phyloP scores from a whole-genome alignment of 2,329 filamentous ascomycete species.

The Xylaria arbuscula region DNA sequence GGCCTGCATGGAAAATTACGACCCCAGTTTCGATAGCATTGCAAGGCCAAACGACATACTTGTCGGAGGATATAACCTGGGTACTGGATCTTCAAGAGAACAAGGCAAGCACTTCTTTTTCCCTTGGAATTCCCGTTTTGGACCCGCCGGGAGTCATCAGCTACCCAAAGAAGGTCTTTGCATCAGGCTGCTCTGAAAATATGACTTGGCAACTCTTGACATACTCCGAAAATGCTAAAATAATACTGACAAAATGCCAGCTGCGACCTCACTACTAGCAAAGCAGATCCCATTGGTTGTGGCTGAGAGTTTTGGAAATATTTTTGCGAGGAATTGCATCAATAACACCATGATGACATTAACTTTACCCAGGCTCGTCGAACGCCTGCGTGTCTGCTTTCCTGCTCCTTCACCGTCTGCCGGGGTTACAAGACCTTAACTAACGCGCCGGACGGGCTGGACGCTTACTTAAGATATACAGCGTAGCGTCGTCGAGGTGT shows the following conservation, averaged over 20 bases:
- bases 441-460: slow-evolving; percentile 78
- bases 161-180: no score
- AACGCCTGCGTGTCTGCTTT: slow-evolving; percentile 65
- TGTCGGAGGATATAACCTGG: not conserved
- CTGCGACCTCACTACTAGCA: slow-evolving; percentile 86
- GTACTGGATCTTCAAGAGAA: no score
- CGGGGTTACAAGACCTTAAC: slow-evolving; percentile 59
- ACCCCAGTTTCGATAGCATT: slow-evolving; percentile 55
- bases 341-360: slow-evolving; percentile 81
- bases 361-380: slow-evolving; percentile 76
- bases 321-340: slow-evolving; percentile 56
- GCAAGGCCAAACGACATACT: slow-evolving; percentile 8
- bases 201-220: no score
- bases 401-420: no score
- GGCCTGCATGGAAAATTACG: slow-evolving; percentile 96
- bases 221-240: no score
- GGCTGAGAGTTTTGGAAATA: slow-evolving; percentile 50
- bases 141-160: no score
- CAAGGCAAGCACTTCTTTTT: no score
- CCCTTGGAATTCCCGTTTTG: no score
- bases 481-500: slow-evolving; percentile 6
- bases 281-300: slow-evolving; percentile 84
- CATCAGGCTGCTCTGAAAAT: no score
- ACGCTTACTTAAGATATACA: slow-evolving; percentile 82
- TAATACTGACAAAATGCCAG: slow-evolving; percentile 48